Evolutionary conservation across 2,329 filamentous ascomycete species (phyloP).

Genomic region (Emydomyces testavorans): DNA sequence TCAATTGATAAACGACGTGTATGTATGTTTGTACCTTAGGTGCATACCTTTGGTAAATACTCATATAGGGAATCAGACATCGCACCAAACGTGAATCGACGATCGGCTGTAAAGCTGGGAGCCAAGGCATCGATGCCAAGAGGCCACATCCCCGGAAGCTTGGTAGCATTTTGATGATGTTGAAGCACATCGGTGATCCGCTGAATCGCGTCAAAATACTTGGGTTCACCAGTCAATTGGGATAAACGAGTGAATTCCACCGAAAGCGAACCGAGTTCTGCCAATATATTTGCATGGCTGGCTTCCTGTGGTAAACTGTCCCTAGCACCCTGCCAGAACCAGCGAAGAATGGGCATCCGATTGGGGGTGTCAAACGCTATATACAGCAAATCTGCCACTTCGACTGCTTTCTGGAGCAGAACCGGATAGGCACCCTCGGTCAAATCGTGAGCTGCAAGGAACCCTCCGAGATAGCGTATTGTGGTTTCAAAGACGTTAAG

Average conservation of each 20-base stretch:
- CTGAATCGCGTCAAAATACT: slow-evolving; percentile 31
- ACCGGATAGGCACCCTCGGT: slow-evolving; percentile 29
- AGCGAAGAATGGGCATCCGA: slow-evolving; percentile 21
- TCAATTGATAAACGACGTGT: slow-evolving; percentile 23
- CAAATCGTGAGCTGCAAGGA: slow-evolving; percentile 44
- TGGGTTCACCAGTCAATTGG: slow-evolving; percentile 30
- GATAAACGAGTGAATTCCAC: slow-evolving; percentile 35
- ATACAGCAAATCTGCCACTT: slow-evolving; percentile 46
- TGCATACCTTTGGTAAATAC: slow-evolving; percentile 51
- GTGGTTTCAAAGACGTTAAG: slow-evolving; percentile 42
- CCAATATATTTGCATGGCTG: slow-evolving; percentile 21
- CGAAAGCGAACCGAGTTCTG: slow-evolving; percentile 32
- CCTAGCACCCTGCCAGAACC: slow-evolving; percentile 19
- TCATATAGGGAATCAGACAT: slow-evolving; percentile 49
- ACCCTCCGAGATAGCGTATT: slow-evolving; percentile 44
- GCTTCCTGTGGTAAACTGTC: slow-evolving; percentile 21
- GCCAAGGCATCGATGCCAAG: slow-evolving; percentile 24
- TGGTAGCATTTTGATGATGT: slow-evolving; percentile 26
- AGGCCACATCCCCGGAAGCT: slow-evolving; percentile 34
- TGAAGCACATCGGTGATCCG: slow-evolving; percentile 28
- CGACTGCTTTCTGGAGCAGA: slow-evolving; percentile 42
- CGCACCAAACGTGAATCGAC: slow-evolving; percentile 43
- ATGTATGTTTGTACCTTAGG: too few species aligned
- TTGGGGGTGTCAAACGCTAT: slow-evolving; percentile 30
- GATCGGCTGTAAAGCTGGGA: slow-evolving; percentile 20